Evolutionary conservation across 306 rosid species (phyloP).

Genomic region (Casuarina glauca): DNA sequence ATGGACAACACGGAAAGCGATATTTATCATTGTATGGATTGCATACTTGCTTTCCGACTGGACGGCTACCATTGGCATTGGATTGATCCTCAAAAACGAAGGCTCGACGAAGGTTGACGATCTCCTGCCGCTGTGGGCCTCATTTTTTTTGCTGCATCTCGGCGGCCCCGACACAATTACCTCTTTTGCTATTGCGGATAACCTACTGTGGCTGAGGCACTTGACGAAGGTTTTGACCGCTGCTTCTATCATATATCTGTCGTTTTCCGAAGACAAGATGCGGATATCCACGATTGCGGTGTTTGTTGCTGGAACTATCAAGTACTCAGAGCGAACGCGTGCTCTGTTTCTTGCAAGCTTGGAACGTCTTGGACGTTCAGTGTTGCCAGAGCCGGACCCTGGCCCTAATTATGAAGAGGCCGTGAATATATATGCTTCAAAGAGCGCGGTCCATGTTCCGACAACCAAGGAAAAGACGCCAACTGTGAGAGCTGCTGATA

Average conservation of each 20-base stretch:
- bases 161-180: conserved; percentile 40
- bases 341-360: conserved; percentile 35
- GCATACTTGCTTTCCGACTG: conserved; percentile 32
- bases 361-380: conserved; percentile 24
- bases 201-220: conserved; percentile 39
- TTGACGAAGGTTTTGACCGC: conserved; percentile 20
- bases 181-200: conserved; percentile 41
- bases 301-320: conserved; percentile 29
- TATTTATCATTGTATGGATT: conserved; percentile 14
- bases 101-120: neutral
- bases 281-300: conserved; percentile 9
- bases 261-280: conserved; percentile 8
- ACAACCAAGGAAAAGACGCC: too few relatives aligned
- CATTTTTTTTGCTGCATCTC: conserved; percentile 36
- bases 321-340: conserved; percentile 30
- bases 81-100: conserved; percentile 21
- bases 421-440: neutral
- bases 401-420: conserved; percentile 34
- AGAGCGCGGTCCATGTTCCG: neutral
- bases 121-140: conserved; percentile 32
- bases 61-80: conserved; percentile 32
- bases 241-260: conserved; percentile 13
- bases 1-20: conserved; percentile 15
- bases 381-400: conserved; percentile 15
- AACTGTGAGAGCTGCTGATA: too few relatives aligned